Base-by-base conservation (phyloP, 2,329 filamentous ascomycete species). In the Trichoderma harzianum region DNA sequence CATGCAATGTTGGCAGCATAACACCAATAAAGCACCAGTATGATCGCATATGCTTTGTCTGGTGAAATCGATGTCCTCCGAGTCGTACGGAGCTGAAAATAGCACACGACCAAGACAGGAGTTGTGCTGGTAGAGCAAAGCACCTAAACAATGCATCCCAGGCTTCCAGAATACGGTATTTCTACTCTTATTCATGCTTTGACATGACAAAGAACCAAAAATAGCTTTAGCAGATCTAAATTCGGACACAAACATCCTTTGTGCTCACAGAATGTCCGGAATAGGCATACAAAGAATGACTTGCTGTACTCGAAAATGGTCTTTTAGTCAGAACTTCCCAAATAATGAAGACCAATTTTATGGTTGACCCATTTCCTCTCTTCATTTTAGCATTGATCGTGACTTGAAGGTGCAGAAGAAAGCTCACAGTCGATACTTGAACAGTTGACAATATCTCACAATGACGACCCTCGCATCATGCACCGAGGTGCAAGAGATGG, bases 401-500 rank as follows among this genome's bases (percentile, higher is more conserved):
- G n/a, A n/a, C 11, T 32, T 24, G 11, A 7, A 53, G 0, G 47
- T 47, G 21, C 30, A n/a, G n/a, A 11, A 26, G 10, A 6, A 51
- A 30, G 14, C 24, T 43, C 39, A 8, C n/a, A 28, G 14, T 1
- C 21, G n/a, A 43, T 12, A n/a, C 8, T 24, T 10, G 28, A 24
- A n/a, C 7, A 21, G 3, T 1, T 21, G 0, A 51, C 30, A 26
- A 14, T 7, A 28, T 53, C 47, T 1, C 18, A 21, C 32, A 21
- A 69, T 69, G 65, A 14, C 65, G 39, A 34, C 28, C 21, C 36
- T 58, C 5, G 8, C 65, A 18, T 28, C 26, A 12, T n/a, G n/a
- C 34, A 61, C 55, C 12, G 36, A 60, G 26, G 65, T 61, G 34
- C 28, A 55, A n/a, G 53, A 32, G 6, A 60, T 51, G 67, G 57